Evolutionary conservation across 2,329 filamentous ascomycete species (phyloP), one percentile per base, ranked within the genome.

Genomic region (Phyllosticta ampelicida): DNA sequence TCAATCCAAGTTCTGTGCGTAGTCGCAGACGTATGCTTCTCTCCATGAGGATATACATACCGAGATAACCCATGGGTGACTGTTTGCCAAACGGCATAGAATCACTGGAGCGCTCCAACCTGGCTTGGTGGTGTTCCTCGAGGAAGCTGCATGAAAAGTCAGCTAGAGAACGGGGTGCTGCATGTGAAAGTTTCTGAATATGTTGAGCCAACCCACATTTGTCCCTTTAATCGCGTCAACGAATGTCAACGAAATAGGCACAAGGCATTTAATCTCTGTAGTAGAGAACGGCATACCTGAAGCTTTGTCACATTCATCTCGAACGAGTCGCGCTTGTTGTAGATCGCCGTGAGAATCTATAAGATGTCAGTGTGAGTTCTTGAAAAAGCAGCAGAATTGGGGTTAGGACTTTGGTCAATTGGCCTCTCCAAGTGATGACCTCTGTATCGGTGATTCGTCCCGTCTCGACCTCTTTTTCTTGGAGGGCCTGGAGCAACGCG

Each of bases 251-350:
- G n/a, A 48, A 5, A 13, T 30, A 29, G 19, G 2, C 11, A 20
- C 26, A 20, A 54, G 13, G 2, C 29, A n/a, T 10, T 55, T 19
- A 53, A 16, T 28, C 23, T 26, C 2, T 36, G 21, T 8, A 53
- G 1, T n/a, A 54, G 44, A 26, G 8, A 54, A 48, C 6, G 3
- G 9, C 58, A n/a, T 30, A 59, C 91, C 77, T 97, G 87, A 68
- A 90, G 94, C 54, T 85, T 78, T 2, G 92, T 96, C 53, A 90
- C 92, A 70, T 96, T 96, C 90, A 99, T 96, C 71, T 95, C 88
- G 67, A 96, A 97, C 54, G 88, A 90, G 19, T 58, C 51, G 9
- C 48, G 2, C n/a, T 21, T n/a, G 48, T 19, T 30, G 69, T 88
- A 97, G 0, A 90, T 87, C 0, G 86, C 78, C 0, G 86, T 85